phyloP scores from a whole-genome alignment of 345 rosid genomes.

The Eucalyptus regnans region DNA sequence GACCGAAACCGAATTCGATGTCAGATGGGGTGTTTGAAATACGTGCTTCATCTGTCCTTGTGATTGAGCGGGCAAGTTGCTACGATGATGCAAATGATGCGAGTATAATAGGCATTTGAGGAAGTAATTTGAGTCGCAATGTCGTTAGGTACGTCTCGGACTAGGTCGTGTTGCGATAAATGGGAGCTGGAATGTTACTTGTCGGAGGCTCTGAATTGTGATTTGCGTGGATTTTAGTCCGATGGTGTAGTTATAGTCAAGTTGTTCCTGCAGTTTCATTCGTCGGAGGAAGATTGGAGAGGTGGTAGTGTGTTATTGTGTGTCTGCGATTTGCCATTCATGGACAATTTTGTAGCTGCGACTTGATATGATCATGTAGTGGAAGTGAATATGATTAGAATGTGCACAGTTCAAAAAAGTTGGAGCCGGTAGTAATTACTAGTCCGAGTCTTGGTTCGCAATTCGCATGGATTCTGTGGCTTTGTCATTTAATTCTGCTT shows the following conservation, averaged over 20 bases:
- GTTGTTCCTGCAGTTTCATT: not conserved
- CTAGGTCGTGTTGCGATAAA: not conserved
- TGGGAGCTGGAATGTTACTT: not conserved
- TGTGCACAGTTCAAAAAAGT: not conserved
- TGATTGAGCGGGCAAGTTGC: not conserved
- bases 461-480: not conserved
- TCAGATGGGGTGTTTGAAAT: not conserved
- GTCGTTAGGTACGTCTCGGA: not conserved
- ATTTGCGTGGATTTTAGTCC: not conserved
- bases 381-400: not conserved
- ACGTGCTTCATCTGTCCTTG: not conserved
- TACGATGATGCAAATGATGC: not conserved
- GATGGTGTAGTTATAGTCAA: not conserved
- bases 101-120: not conserved
- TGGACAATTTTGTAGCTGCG: not conserved
- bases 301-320: not conserved
- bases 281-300: not conserved
- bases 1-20: not conserved
- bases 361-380: not conserved
- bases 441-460: not conserved
- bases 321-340: not conserved
- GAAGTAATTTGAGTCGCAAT: not conserved
- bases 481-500: not conserved
- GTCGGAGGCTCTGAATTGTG: not conserved
- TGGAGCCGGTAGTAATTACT: not conserved